A percentile compares a stretch with the other conserved stretches of the same genome.
Evolutionary conservation across 2,329 filamentous ascomycete genomes (phyloP).

Genomic region (Canariomyces notabilis): DNA sequence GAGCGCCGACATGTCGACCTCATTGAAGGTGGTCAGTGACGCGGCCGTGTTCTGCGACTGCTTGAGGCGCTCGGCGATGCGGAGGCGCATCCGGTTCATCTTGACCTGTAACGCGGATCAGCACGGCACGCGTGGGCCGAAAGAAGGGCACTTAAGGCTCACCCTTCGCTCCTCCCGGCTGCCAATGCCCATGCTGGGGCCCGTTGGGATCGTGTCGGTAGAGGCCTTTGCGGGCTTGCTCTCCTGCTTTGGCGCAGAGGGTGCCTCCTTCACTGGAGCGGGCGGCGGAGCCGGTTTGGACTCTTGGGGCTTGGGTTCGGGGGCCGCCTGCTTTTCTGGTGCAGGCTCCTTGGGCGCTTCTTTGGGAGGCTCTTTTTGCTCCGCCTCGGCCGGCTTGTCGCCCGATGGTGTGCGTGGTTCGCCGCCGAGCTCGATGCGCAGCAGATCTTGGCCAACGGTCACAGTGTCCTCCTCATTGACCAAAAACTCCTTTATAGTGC

Average conservation of each 20-base stretch:
- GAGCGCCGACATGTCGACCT: slow-evolving; percentile 96
- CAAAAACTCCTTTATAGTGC: slow-evolving; percentile 85
- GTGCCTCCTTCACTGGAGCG: slow-evolving; percentile 29
- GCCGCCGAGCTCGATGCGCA: slow-evolving; percentile 77
- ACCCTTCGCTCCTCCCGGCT: slow-evolving; percentile 84
- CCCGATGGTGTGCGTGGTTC: slow-evolving; percentile 50
- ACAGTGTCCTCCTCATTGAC: slow-evolving; percentile 95
- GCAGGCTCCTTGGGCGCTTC: slow-evolving; percentile 40
- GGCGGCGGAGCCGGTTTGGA: slow-evolving; percentile 33
- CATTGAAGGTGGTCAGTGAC: slow-evolving; percentile 96
- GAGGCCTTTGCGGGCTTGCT: slow-evolving; percentile 19
- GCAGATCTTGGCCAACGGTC: slow-evolving; percentile 84
- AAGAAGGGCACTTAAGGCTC: slow-evolving; percentile 32
- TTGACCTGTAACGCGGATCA: slow-evolving; percentile 62
- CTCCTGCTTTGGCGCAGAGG: slow-evolving; percentile 26
- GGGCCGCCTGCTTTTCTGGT: slow-evolving; percentile 33
- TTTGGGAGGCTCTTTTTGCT: slow-evolving; percentile 34
- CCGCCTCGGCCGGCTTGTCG: slow-evolving; percentile 49
- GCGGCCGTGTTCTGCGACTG: slow-evolving; percentile 98
- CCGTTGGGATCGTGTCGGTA: slow-evolving; percentile 39
- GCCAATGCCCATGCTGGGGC: too few species aligned
- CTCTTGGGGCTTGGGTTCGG: slow-evolving; percentile 35
- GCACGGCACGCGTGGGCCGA: not conserved
- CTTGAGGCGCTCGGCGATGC: slow-evolving; percentile 96
- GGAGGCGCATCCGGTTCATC: slow-evolving; percentile 99